A percentile compares a stretch with the other conserved stretches of the same genome.
These are phyloP conservation scores for Suhomyces wounanorum DNA, from an alignment of 1,139 yeast species.

Conservation along the genomic window DNA sequence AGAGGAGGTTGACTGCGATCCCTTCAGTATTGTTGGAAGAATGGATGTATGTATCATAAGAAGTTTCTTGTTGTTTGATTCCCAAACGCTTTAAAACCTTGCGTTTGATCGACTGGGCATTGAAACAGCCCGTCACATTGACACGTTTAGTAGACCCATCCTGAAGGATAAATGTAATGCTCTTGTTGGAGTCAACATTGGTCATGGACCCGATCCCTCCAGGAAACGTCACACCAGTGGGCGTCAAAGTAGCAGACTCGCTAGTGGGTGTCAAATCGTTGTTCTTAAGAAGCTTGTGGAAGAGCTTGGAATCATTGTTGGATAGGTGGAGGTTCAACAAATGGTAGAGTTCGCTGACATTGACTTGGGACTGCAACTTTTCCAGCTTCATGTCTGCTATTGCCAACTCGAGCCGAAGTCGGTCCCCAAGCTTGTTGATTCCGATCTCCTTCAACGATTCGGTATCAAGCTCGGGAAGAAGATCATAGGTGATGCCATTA, in stretches of 20 bases:
- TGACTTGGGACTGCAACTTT: slow-evolving; percentile 34
- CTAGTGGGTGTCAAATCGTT: slow-evolving; percentile 14
- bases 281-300: slow-evolving; percentile 5
- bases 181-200: slow-evolving; percentile 41
- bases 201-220: slow-evolving; percentile 14
- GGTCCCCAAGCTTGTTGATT: slow-evolving; percentile 75
- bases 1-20: slow-evolving; percentile 48
- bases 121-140: slow-evolving; percentile 77
- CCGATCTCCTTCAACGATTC: slow-evolving; percentile 76
- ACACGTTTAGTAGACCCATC: slow-evolving; percentile 77
- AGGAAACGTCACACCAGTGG: slow-evolving; percentile 14
- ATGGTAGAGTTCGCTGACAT: slow-evolving; percentile 31
- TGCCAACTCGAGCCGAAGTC: slow-evolving; percentile 65
- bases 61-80: slow-evolving; percentile 38
- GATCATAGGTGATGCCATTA: slow-evolving; percentile 59
- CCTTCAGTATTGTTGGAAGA: slow-evolving; percentile 7
- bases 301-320: slow-evolving; percentile 7
- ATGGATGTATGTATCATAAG: slow-evolving; percentile 48
- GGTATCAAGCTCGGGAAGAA: slow-evolving; percentile 66
- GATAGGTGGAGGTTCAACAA: slow-evolving; percentile 26
- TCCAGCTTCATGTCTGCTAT: slow-evolving; percentile 45
- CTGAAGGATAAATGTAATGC: slow-evolving; percentile 66
- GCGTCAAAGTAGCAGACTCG: slow-evolving; percentile 20
- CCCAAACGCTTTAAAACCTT: slow-evolving; percentile 67
- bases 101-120: slow-evolving; percentile 76